phyloP scores from a whole-genome alignment of 1,284 basidiomycete species.

The Vanrija sp. region DNA sequence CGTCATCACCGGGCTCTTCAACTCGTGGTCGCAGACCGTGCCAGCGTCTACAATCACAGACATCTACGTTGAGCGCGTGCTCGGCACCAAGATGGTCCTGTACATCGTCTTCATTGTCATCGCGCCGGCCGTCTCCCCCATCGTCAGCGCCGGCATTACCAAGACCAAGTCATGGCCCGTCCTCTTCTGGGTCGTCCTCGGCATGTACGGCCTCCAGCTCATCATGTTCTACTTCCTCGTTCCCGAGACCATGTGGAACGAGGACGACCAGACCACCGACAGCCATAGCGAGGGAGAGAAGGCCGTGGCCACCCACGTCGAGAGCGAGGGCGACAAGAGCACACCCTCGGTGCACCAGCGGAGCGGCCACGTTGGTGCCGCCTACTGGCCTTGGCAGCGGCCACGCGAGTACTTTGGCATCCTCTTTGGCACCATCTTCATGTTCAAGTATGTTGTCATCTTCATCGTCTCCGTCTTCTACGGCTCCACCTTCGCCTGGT shows the following conservation, averaged over 20 bases:
- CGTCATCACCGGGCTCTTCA: constrained; percentile 26
- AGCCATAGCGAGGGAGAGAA: background rate
- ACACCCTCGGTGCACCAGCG: background rate
- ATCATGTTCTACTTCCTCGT: constrained; percentile 30
- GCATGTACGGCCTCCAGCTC: constrained; percentile 21
- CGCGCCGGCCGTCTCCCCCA: constrained; percentile 39
- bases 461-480: constrained; percentile 39
- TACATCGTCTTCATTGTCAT: constrained; percentile 31
- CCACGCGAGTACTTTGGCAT: constrained; percentile 33
- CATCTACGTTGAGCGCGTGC: constrained; percentile 32
- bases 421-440: constrained; percentile 33
- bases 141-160: constrained; percentile 40
- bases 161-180: constrained; percentile 27
- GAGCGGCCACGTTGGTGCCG: constrained; percentile 19
- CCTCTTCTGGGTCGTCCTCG: constrained; percentile 42
- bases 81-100: constrained; percentile 41
- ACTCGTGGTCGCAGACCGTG: constrained; percentile 29
- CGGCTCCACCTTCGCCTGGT: constrained; percentile 43
- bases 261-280: background rate
- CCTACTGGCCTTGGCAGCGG: constrained; percentile 43
- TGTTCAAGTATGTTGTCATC: constrained; percentile 27
- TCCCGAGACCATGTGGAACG: constrained; percentile 45
- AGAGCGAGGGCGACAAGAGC: background rate
- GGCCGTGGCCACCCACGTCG: background rate
- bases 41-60: constrained; percentile 33